Base-by-base conservation (phyloP, 2,329 filamentous ascomycete genomes). In the Teratosphaeria epicoccoides region DNA sequence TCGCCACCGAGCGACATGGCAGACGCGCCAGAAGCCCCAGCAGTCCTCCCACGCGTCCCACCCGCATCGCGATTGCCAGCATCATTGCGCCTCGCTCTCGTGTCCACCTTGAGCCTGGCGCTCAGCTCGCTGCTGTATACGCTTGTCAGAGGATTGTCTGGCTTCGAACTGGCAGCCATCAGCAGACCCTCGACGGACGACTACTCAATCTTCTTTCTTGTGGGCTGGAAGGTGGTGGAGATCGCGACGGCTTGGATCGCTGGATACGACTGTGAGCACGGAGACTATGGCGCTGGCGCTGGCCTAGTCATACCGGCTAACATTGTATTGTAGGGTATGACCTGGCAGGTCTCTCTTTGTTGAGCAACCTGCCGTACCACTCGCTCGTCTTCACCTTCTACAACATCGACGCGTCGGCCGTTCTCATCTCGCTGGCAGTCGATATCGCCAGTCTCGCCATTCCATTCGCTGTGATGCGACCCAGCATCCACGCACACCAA, bases 351-450 rank as follows among this genome's bases (percentile, higher is more conserved):
- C 68, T 76, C 43, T 68, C 70, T 4, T 59, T 88, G 55, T 73
- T 96, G 43, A 83, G 84, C 51, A 83, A 88, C 69, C 79, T 85
- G 20, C 91, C 90, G 43, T 80, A 81, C 61, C 80, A 85, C 56
- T 87, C 86, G 64, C 81, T 96, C 43, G 75, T 95, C 24, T 76
- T 76, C 25, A 82, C 82, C 49, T 95, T 94, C 73, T 95, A 94
- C 76, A 70, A 75, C 29, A 76, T 94, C 59, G 77, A 79, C 24
- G 73, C 79, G 24, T 68, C 73, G 49, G 84, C 85, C 0, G 76
- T 83, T 20, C 62, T 82, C 25, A 72, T 78, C 37, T 81, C 81
- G 29, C 76, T 88, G 48, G 67, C 71, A 28, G 84, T 91, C 61
- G 85, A 90, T 61, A 72, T 86, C 49, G 61, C 83, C 53, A 81